Percentiles rank a stretch among this genome's conserved stretches.
Conservation (phyloP, 2,329 filamentous ascomycete species). For the Gaeumannomyces sp. region DNA sequence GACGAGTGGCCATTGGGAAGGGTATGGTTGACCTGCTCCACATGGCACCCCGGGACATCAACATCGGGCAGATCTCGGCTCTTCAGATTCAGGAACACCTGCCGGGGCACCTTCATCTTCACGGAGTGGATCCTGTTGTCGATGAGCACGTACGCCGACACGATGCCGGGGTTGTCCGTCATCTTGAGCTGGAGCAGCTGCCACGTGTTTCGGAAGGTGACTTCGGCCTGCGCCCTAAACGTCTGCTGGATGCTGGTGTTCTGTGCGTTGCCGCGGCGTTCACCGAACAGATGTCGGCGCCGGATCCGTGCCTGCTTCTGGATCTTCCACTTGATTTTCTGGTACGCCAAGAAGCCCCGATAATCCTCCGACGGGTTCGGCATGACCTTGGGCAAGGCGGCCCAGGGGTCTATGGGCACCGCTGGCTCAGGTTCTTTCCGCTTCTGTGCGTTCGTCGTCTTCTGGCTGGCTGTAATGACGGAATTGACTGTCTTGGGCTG, state of each 20-base stretch:
- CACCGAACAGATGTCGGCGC: constrained; percentile 86
- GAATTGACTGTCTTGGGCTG: constrained; percentile 56
- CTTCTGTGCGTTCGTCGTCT: constrained; percentile 52
- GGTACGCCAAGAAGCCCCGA: constrained; percentile 78
- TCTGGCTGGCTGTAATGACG: constrained; percentile 50
- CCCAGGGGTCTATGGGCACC: constrained; percentile 61
- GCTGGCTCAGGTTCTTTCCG: constrained; percentile 66
- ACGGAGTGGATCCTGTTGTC: constrained; percentile 85
- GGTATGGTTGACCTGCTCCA: constrained; percentile 89
- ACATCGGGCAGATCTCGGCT: constrained; percentile 82
- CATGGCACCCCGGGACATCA: constrained; percentile 75
- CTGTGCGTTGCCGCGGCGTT: constrained; percentile 58
- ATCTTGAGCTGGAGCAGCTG: constrained; percentile 83
- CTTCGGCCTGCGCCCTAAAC: constrained; percentile 88
- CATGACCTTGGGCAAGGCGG: constrained; percentile 75
- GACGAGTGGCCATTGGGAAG: constrained; percentile 93
- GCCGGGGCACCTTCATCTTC: constrained; percentile 82
- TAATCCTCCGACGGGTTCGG: constrained; percentile 84
- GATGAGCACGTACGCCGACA: constrained; percentile 85
- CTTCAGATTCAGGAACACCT: constrained; percentile 89
- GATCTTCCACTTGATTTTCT: constrained; percentile 98
- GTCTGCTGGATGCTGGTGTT: constrained; percentile 60
- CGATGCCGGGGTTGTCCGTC: constrained; percentile 78
- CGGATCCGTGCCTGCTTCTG: constrained; percentile 85
- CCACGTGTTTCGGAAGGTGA: constrained; percentile 89